Evolutionary conservation across 257 asterid genomes (phyloP).

Genomic region (Coffea eugenioides): DNA sequence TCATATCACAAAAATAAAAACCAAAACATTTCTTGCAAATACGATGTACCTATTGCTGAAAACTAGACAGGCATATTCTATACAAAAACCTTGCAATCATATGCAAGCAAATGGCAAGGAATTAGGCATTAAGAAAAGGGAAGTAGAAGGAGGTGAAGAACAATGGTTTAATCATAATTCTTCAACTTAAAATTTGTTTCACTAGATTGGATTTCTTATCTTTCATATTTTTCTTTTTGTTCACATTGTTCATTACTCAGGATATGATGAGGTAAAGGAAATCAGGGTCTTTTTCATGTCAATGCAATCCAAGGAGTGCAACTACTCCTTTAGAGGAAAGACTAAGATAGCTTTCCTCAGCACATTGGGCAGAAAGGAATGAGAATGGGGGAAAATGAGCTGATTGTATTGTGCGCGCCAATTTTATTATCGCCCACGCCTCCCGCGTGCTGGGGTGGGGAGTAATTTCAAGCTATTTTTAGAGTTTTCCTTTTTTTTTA

Average conservation of each 20-base stretch:
- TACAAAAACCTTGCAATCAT: neutral
- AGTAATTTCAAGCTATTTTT: too few relatives aligned
- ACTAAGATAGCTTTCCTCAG: neutral
- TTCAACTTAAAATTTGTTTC: neutral
- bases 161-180: neutral
- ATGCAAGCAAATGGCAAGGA: neutral
- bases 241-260: neutral
- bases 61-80: neutral
- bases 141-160: neutral
- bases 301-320: neutral
- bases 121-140: neutral
- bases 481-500: too few relatives aligned
- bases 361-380: neutral
- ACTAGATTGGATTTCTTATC: neutral
- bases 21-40: neutral
- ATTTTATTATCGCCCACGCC: too few relatives aligned
- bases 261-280: neutral
- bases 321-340: neutral
- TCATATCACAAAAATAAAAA: neutral
- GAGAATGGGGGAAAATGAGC: too few relatives aligned
- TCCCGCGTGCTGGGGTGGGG: too few relatives aligned
- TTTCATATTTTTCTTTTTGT: neutral
- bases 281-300: neutral
- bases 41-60: neutral
- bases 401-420: too few relatives aligned